Evolutionary conservation across 208 protist species (phyloP), one percentile per base, ranked within the genome.

Genomic region (Angomonas desouzai): DNA sequence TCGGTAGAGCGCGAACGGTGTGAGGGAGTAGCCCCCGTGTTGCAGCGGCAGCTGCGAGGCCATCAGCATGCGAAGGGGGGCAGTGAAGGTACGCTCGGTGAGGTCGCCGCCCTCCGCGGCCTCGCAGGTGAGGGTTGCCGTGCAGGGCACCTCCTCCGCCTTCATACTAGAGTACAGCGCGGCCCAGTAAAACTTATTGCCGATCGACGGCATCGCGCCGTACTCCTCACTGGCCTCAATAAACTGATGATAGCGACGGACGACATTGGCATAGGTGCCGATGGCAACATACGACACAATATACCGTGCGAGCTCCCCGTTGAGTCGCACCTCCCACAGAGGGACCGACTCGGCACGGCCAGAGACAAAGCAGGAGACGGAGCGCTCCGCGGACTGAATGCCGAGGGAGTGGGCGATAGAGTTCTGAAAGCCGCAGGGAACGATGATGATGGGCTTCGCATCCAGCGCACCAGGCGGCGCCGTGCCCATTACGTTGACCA

Each of bases 401-500:
- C 85, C 85, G 45, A 91, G 81, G 9, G 83, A 90, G 40, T 66
- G 60, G 28, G 88, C 81, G 23, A 94, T 79, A 33, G 80, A 89
- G 75, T 94, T 94, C 66, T 88, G 79, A 38, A 87, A 47, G 11
- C 88, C 88, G 22, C 79, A 76, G 0, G 88, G 88, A 45, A 94
- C 74, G 3, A 87, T 45, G 7, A 90, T 56, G n/a, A 94, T 62
- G 27, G 88, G 84, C 38, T 60, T 64, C 7, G 34, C 7, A 40
- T 67, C 22, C 25, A 47, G 32, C 55, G 27, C 51, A 16, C n/a
- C 28, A 6, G 28, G 20, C 51, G 3, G 25, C 7, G 6, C n/a
- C 11, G 28, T 29, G 28, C 23, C 80, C 4, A 92, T 47, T n/a
- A 80, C 60, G 51, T 93, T 91, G 18, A 83, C 76, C 11, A 85